phyloP scores from a whole-genome alignment of 2,329 filamentous ascomycete genomes.

The Spiromastix sp. region DNA sequence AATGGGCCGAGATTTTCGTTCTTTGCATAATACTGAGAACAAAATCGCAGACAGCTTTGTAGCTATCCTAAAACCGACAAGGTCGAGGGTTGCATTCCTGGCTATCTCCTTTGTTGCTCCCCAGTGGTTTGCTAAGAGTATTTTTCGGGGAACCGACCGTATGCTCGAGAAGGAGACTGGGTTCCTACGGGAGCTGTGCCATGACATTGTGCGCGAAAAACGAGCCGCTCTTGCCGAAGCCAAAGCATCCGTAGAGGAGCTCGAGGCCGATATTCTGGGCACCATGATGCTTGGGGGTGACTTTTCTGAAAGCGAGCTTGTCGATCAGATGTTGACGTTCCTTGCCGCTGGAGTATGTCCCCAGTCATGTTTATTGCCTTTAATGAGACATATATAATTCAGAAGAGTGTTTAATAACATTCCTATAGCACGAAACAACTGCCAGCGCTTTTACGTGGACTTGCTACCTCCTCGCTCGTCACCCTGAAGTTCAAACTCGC shows the following conservation, averaged over 20 bases:
- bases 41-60: conserved; percentile 44
- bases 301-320: conserved; percentile 29
- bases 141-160: conserved; percentile 32
- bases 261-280: conserved; percentile 28
- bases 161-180: conserved; percentile 21
- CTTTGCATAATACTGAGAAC: conserved; percentile 40
- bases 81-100: conserved; percentile 33
- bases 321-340: conserved; percentile 34
- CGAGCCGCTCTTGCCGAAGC: conserved; percentile 15
- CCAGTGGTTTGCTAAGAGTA: conserved; percentile 37
- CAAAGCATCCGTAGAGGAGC: conserved; percentile 28
- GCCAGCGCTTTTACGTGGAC: conserved; percentile 68
- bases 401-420: no score
- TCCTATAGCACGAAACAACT: conserved; percentile 75
- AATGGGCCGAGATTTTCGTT: conserved; percentile 47
- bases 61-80: conserved; percentile 38
- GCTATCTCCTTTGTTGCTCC: conserved; percentile 39
- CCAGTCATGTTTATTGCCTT: no score
- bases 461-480: conserved; percentile 55
- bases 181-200: conserved; percentile 23
- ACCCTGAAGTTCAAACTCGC: conserved; percentile 54
- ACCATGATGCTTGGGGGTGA: conserved; percentile 28
- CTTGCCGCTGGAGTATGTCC: conserved; percentile 27
- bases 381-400: no score
- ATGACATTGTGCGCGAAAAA: conserved; percentile 26